A percentile compares a stretch with the other conserved stretches of the same genome.
These are phyloP conservation scores for Dendrostoma leiphaemia DNA, from an alignment of 2,329 filamentous ascomycete species.

Conservation along the genomic window DNA sequence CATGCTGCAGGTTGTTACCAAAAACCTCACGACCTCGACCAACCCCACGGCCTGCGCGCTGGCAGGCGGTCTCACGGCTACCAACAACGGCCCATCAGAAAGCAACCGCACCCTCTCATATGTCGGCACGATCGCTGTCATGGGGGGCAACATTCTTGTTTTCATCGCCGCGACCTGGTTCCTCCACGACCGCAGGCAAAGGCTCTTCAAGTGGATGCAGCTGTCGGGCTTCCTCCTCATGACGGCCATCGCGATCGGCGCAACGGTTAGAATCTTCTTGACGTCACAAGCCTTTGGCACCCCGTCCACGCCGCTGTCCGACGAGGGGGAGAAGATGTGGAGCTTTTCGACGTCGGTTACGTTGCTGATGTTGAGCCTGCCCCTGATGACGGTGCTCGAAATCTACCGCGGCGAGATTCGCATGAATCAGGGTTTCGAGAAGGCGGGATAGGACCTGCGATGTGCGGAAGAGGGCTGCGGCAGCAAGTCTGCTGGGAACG, in stretches of 20 bases:
- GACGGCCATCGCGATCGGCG: slow-evolving; percentile 55
- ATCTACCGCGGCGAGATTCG: slow-evolving; percentile 36
- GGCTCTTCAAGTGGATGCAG: slow-evolving; percentile 55
- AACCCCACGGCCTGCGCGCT: slow-evolving; percentile 63
- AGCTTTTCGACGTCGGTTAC: slow-evolving; percentile 63
- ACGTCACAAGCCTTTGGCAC: slow-evolving; percentile 60
- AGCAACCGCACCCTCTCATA: slow-evolving; percentile 47
- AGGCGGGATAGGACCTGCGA: too few species aligned
- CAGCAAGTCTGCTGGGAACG: too few species aligned
- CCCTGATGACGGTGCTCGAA: slow-evolving; percentile 58
- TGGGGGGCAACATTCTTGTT: slow-evolving; percentile 56
- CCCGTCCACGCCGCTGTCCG: slow-evolving; percentile 48
- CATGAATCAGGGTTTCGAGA: too few species aligned
- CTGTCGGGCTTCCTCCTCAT: slow-evolving; percentile 53
- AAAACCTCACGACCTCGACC: slow-evolving; percentile 41
- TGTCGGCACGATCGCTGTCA: slow-evolving; percentile 59
- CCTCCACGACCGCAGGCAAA: slow-evolving; percentile 53
- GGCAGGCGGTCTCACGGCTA: slow-evolving; percentile 31
- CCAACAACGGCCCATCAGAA: slow-evolving; percentile 33
- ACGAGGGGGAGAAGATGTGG: slow-evolving; percentile 56
- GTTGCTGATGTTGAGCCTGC: slow-evolving; percentile 57
- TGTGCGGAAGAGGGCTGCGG: too few species aligned
- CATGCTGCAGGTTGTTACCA: slow-evolving; percentile 53
- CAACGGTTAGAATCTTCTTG: slow-evolving; percentile 54
- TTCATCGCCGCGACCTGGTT: slow-evolving; percentile 64